Conservation (phyloP, 106 monocot species). For the Allium sativum region DNA sequence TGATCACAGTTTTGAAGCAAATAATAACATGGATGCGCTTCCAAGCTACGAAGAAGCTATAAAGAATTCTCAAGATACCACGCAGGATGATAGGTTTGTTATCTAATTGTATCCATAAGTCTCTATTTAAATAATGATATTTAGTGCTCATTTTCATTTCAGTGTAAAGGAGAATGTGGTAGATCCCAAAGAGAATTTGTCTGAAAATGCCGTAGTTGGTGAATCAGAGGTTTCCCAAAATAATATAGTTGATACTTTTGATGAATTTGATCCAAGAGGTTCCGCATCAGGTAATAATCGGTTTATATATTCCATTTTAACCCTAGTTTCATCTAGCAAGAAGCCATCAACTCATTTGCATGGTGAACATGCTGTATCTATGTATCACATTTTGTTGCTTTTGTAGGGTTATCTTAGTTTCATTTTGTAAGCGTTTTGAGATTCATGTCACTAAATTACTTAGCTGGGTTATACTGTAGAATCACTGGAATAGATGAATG, state of each 20-base stretch:
- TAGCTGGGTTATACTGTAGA: too few relatives aligned
- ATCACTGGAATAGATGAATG: too few relatives aligned
- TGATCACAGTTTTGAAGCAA: slow-evolving; percentile 30
- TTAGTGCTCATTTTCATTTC: slow-evolving; percentile 15
- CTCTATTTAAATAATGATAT: background rate
- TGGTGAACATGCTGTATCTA: too few relatives aligned
- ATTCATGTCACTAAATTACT: too few relatives aligned
- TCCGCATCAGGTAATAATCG: slow-evolving; percentile 35
- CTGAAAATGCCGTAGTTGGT: slow-evolving; percentile 11
- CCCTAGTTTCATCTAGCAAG: too few relatives aligned
- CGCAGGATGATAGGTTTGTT: slow-evolving; percentile 46
- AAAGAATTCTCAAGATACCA: slow-evolving; percentile 16
- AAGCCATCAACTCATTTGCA: too few relatives aligned
- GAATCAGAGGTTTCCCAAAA: slow-evolving; percentile 8
- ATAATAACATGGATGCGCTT: slow-evolving; percentile 34
- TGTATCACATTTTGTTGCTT: too few relatives aligned
- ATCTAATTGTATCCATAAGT: background rate
- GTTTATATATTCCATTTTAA: background rate
- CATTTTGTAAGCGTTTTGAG: too few relatives aligned
- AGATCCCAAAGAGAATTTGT: slow-evolving; percentile 16
- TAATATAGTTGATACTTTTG: slow-evolving; percentile 31
- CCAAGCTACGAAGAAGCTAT: slow-evolving; percentile 72
- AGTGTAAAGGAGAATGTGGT: slow-evolving; percentile 28
- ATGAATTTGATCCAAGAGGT: slow-evolving; percentile 94
- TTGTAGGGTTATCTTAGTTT: too few relatives aligned